Percentiles rank a stretch among this genome's conserved stretches.
phyloP scores from a whole-genome alignment of 1,284 basidiomycete species.

The Papiliotrema nemorosa region DNA sequence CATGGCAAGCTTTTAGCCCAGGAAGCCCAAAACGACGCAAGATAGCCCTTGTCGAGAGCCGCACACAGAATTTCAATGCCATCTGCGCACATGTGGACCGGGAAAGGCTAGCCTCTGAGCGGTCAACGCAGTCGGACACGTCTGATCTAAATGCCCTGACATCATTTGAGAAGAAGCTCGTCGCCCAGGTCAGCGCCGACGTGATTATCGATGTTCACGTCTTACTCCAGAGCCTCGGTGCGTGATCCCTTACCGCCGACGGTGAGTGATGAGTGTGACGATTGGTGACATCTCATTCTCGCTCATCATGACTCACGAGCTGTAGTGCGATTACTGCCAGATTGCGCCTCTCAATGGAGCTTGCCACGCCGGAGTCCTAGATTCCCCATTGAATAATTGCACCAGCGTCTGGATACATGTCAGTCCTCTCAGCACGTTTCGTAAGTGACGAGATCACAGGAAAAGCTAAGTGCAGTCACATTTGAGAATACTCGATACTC shows the following conservation, averaged over 20 bases:
- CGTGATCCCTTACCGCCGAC: not conserved
- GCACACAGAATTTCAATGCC: not conserved
- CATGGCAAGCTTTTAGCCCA: not conserved
- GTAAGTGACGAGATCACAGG: not conserved
- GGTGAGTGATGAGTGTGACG: not conserved
- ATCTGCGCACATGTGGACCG: not conserved
- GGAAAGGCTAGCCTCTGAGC: too few species aligned
- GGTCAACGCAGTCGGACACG: too few species aligned
- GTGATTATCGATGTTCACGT: not conserved
- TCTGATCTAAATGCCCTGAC: not conserved
- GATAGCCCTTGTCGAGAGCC: not conserved
- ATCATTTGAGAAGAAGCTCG: not conserved
- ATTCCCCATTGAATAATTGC: not conserved
- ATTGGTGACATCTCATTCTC: too few species aligned
- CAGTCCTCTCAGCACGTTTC: not conserved
- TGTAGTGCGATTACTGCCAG: not conserved
- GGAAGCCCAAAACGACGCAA: not conserved
- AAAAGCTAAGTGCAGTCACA: too few species aligned
- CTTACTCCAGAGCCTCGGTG: not conserved
- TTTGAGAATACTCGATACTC: too few species aligned
- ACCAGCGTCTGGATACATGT: not conserved
- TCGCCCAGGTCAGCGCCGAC: not conserved
- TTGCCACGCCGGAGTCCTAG: not conserved
- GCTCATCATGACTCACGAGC: too few species aligned
- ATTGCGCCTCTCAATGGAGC: not conserved